Evolutionary conservation across 805 yeast genomes (phyloP), one percentile per base, ranked within the genome.

Genomic region (Blastobotrys peoriensis): DNA sequence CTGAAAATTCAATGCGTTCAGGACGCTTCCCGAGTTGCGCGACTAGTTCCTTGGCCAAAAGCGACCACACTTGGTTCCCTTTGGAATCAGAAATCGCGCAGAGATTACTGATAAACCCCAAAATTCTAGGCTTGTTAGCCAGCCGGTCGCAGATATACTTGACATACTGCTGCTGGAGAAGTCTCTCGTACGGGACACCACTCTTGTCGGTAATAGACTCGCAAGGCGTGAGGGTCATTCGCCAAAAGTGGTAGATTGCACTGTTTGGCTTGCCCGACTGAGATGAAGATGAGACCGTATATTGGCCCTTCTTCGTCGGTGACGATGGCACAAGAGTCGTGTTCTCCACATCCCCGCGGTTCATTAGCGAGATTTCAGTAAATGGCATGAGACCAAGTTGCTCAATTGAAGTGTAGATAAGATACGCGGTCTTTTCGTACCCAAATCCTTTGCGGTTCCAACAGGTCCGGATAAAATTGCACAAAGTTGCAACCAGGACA

Each of bases 401-500:
- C 5, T 48, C 52, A 22, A 52, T 40, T 6, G 51, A 17, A 6
- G 52, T 27, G 18, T 25, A 22, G 13, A 47, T 36, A 17, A 52
- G 28, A 10, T 28, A 30, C 13, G 41, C 39, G 8, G 43, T 20
- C 13, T 36, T 20, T 4, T 28, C 16, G 22, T 27, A 46, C 17
- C 40, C 42, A 15, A 41, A 10, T 20, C 25, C 16, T 16, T 28
- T 20, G 5, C 20, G 15, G 28, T 22, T 17, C 47, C 46, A 39
- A 17, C 44, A 33, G 5, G 28, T 22, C 15, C 23, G 23, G 19
- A 48, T 39, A 28, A 48, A 44, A 20, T 45, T 42, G 41, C 52
- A 47, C 8, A 48, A 20, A 8, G 44, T 33, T 10, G 54, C 54
- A 23, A 52, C 41, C 5, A 41, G 44, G 13, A 33, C 38, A 46